Base-by-base conservation (phyloP, 306 rosid species). In the Delonix regia region DNA sequence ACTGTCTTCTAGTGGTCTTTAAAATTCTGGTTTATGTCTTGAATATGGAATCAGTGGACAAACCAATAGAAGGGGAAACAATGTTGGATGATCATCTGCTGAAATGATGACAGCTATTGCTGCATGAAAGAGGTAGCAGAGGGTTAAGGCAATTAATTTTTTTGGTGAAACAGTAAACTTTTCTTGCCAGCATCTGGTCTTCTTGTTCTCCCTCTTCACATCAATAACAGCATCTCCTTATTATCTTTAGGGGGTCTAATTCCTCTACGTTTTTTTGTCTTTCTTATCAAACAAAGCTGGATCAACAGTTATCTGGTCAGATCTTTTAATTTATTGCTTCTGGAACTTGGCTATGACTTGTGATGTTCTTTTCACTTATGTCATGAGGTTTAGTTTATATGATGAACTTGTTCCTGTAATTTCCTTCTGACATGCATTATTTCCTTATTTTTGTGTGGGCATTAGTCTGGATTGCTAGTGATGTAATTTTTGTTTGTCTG, bases 351-450 rank as follows among this genome's bases (percentile, higher is more conserved):
- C 18, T 67, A 67, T 42, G 53, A 41, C 13, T 6, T 72, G 65
- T 72, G 65, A 73, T 75, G 63, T 63, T 49, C 52, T 13, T 80
- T 18, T 72, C 12, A 52, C 39, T 42, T 45, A 59, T 73, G 75
- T 48, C 74, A 64, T 49, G 19, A 33, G 38, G 71, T 80, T 53
- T 51, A 72, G 72, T 68, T 38, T 77, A 51, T 67, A 76, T 71
- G 45, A 48, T 57, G 30, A 63, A 72, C 21, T 8, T 68, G 25
- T 51, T 80, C 34, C 47, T 72, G 74, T 67, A 67, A 52, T 68
- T 80, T 77, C 16, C 38, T 53, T 71, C 30, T 45, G 74, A 65
- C 82, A 14, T 64, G 72, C 36, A 80, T 76, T 33, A 57, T 56
- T 70, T 59, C 53, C 51, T 75, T 74, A 52, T 71, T 19, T 55